These are phyloP conservation scores for Neofusicoccum umdonicola DNA, from an alignment of 2,329 filamentous ascomycete genomes.

Conservation along the genomic window DNA sequence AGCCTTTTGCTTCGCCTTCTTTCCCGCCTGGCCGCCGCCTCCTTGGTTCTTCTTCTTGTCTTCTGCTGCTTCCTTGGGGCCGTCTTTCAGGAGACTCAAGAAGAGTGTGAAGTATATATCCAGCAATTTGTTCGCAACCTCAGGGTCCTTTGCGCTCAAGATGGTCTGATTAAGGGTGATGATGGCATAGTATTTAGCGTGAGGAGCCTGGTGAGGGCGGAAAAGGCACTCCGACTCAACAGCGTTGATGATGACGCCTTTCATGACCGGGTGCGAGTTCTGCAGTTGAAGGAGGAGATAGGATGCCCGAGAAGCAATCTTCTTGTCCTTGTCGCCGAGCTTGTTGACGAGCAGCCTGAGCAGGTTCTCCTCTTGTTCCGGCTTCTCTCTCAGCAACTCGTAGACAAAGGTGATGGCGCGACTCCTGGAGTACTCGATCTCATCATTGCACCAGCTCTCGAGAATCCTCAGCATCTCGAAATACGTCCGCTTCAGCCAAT, in stretches of 20 bases:
- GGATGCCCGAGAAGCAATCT: conserved; percentile 90
- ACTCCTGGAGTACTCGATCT: conserved; percentile 88
- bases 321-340: conserved; percentile 89
- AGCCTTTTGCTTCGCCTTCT: conserved; percentile 50
- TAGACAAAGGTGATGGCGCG: conserved; percentile 88
- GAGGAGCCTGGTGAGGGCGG: conserved; percentile 78
- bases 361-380: conserved; percentile 94
- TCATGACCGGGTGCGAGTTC: conserved; percentile 89
- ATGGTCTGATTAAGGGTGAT: conserved; percentile 98
- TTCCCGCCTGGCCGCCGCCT: conserved; percentile 53
- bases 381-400: conserved; percentile 89
- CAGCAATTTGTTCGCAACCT: conserved; percentile 75
- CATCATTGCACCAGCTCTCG: conserved; percentile 90
- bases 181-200: conserved; percentile 92
- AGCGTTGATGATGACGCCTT: conserved; percentile 76
- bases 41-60: conserved; percentile 51
- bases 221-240: conserved; percentile 88
- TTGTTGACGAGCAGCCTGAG: conserved; percentile 92
- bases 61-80: conserved; percentile 38
- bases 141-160: conserved; percentile 77
- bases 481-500: conserved; percentile 91
- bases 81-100: conserved; percentile 71
- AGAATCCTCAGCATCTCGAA: conserved; percentile 91
- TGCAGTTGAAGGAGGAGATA: conserved; percentile 91
- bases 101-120: conserved; percentile 93